A percentile compares a stretch with the other conserved stretches of the same genome.
Evolutionary conservation across 768 basidiomycete species (phyloP).

Genomic region (Scleroderma bovista): DNA sequence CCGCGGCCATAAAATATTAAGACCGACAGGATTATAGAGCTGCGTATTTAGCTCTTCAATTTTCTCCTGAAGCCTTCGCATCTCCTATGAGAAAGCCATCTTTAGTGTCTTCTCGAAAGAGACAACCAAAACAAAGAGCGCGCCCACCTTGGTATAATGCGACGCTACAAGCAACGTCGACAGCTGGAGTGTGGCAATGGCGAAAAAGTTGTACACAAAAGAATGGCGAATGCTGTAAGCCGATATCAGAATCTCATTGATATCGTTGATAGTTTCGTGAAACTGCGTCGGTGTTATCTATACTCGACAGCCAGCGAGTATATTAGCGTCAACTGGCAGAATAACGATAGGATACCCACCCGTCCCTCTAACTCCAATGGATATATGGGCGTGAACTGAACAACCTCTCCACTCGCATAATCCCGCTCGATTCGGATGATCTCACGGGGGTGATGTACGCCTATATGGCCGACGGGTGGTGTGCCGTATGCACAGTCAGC

Average conservation of each 20-base stretch:
- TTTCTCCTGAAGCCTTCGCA: constrained; percentile 55
- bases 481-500: constrained; percentile 78
- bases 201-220: constrained; percentile 72
- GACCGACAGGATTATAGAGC: constrained; percentile 78
- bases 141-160: constrained; percentile 76
- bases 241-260: constrained; percentile 83
- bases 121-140: background rate
- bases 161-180: constrained; percentile 62
- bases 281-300: constrained; percentile 92
- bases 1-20: constrained; percentile 84
- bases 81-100: constrained; percentile 51
- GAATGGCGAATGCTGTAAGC: constrained; percentile 76
- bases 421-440: constrained; percentile 90
- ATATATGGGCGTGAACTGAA: constrained; percentile 86
- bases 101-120: no score
- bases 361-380: constrained; percentile 91
- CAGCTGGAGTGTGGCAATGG: constrained; percentile 76
- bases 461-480: constrained; percentile 76
- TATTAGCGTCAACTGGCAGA: background rate
- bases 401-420: constrained; percentile 83
- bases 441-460: constrained; percentile 86
- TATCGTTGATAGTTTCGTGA: constrained; percentile 80
- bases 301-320: background rate
- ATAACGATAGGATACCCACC: constrained; percentile 41
- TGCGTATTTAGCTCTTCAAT: constrained; percentile 67